Evolutionary conservation across 116 monocot genomes (phyloP).

Genomic region (Iris pallida): DNA sequence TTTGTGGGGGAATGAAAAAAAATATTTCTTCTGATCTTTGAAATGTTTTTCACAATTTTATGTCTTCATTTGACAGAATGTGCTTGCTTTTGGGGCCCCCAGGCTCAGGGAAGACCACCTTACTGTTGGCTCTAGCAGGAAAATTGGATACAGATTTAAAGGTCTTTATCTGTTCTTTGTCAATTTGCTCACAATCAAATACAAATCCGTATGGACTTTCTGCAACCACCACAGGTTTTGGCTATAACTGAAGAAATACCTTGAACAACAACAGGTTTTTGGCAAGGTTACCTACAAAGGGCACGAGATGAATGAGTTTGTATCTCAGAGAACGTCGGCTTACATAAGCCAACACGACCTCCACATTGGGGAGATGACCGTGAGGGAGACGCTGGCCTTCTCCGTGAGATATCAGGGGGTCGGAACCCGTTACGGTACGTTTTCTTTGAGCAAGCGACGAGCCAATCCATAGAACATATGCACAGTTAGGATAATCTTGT

Average conservation of each 20-base stretch:
- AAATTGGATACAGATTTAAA: slow-evolving; percentile 1
- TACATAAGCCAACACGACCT: slow-evolving; percentile 79
- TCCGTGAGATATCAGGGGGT: slow-evolving; percentile 81
- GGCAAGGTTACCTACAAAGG: slow-evolving; percentile 79
- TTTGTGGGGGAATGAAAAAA: too few relatives aligned
- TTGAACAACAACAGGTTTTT: slow-evolving; percentile 22
- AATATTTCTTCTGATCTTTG: too few relatives aligned
- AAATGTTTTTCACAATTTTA: too few relatives aligned
- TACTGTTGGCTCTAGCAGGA: slow-evolving; percentile 11
- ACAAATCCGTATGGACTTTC: too few relatives aligned
- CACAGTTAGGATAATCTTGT: too few relatives aligned
- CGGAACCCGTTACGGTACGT: slow-evolving; percentile 49
- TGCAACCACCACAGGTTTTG: too few relatives aligned
- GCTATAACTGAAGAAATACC: too few relatives aligned
- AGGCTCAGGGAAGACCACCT: slow-evolving; percentile 7
- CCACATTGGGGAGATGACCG: slow-evolving; percentile 77
- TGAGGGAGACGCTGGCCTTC: slow-evolving; percentile 75
- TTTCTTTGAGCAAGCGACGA: too few relatives aligned
- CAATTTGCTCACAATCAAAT: too few relatives aligned
- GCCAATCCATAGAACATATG: too few relatives aligned
- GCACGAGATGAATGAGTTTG: slow-evolving; percentile 69
- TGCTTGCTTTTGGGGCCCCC: background rate
- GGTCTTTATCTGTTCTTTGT: background rate
- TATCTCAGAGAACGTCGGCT: slow-evolving; percentile 70
- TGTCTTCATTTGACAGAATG: background rate